phyloP scores from a whole-genome alignment of 2,329 filamentous ascomycete genomes.

The Aspergillus fijiensis region DNA sequence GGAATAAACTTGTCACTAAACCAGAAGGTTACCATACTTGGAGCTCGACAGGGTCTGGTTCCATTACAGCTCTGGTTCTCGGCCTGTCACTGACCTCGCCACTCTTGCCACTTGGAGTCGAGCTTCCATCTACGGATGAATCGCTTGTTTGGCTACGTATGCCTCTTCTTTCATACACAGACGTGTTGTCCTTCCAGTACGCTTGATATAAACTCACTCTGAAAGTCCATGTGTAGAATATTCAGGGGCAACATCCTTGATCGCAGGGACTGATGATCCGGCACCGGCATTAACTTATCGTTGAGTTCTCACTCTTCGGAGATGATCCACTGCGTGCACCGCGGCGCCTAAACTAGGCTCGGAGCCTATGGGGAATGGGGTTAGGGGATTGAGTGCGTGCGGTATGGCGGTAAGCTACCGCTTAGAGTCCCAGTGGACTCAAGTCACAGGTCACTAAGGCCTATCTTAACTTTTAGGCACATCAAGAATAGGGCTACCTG shows the following conservation, averaged over 20 bases:
- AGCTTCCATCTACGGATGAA: no score
- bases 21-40: slow-evolving; percentile 21
- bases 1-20: slow-evolving; percentile 16
- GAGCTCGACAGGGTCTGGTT: slow-evolving; percentile 16
- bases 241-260: background rate
- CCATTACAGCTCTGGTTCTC: slow-evolving; percentile 9
- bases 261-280: background rate
- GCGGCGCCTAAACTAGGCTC: background rate
- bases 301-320: background rate
- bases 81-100: background rate
- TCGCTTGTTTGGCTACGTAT: no score
- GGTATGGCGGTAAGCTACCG: background rate
- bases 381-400: background rate
- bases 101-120: background rate
- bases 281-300: background rate
- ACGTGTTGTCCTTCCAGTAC: no score
- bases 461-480: background rate
- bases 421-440: background rate
- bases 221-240: background rate
- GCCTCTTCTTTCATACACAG: background rate
- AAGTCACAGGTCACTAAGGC: background rate
- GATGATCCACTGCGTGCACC: background rate
- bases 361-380: background rate
- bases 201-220: background rate
- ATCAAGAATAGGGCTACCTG: background rate